These are phyloP conservation scores for Aspergillus flavus DNA, from an alignment of 2,329 filamentous ascomycete genomes.

Conservation along the genomic window DNA sequence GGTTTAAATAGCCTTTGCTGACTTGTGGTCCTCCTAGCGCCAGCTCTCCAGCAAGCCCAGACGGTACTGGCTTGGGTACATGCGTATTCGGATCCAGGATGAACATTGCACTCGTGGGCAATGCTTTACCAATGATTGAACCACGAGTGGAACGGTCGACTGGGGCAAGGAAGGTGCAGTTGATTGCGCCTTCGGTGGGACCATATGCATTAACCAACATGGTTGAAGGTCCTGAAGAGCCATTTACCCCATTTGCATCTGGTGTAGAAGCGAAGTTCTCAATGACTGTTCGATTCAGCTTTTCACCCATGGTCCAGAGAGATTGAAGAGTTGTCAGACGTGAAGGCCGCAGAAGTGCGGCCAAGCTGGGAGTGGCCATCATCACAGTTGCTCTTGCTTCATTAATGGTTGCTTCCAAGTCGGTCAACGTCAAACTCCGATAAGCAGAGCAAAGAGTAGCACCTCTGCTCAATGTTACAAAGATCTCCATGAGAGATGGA, in stretches of 20 bases:
- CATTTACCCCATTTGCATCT: not conserved
- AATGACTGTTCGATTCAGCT: constrained; percentile 35
- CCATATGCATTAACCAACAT: constrained; percentile 39
- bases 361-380: constrained; percentile 44
- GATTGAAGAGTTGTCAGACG: constrained; percentile 28
- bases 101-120: constrained; percentile 39
- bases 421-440: constrained; percentile 31
- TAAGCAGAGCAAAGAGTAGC: constrained; percentile 40
- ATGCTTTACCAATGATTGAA: constrained; percentile 40
- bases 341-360: constrained; percentile 34
- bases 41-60: constrained; percentile 50
- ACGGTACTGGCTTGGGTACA: constrained; percentile 39
- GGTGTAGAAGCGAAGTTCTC: constrained; percentile 30
- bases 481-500: constrained; percentile 35
- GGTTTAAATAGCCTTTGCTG: constrained; percentile 33
- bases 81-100: constrained; percentile 28
- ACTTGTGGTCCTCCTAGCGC: constrained; percentile 40
- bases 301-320: constrained; percentile 41
- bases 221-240: not conserved
- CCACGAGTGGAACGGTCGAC: constrained; percentile 27
- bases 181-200: constrained; percentile 36
- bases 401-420: constrained; percentile 30
- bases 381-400: constrained; percentile 39
- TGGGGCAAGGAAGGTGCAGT: constrained; percentile 29
- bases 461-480: constrained; percentile 33